Evolutionary conservation across 2,329 filamentous ascomycete genomes (phyloP).

Genomic region (Colletotrichum orbiculare): DNA sequence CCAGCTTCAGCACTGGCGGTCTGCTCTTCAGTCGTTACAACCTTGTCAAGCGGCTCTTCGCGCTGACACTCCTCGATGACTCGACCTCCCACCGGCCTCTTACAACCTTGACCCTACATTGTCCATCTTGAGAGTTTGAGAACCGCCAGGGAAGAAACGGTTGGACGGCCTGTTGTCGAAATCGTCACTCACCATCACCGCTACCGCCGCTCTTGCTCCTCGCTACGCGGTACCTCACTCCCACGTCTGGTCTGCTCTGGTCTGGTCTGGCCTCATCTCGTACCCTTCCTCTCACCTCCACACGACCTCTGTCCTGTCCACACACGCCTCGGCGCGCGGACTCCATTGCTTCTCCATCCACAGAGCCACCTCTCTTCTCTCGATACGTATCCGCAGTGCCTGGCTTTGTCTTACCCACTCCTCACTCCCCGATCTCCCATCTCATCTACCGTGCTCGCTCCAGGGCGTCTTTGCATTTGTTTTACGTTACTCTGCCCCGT

Average conservation of each 20-base stretch:
- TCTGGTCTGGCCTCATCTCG: no score
- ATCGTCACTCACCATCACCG: slow-evolving; percentile 20
- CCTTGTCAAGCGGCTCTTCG: slow-evolving; percentile 34
- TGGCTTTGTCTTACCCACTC: slow-evolving; percentile 26
- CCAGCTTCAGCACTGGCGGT: background rate
- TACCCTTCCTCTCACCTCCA: slow-evolving; percentile 6
- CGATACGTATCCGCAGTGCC: slow-evolving; percentile 19
- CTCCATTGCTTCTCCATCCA: slow-evolving; percentile 30
- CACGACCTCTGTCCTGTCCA: background rate
- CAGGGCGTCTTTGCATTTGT: slow-evolving; percentile 32
- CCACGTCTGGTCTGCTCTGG: no score
- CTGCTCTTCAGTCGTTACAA: slow-evolving; percentile 26
- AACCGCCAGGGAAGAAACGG: slow-evolving; percentile 16
- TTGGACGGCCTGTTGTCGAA: slow-evolving; percentile 22
- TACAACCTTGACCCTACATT: slow-evolving; percentile 33
- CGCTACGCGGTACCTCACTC: slow-evolving; percentile 12
- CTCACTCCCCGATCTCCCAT: slow-evolving; percentile 25
- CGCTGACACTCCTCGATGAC: slow-evolving; percentile 33
- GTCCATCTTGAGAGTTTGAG: no score
- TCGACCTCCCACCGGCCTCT: slow-evolving; percentile 23
- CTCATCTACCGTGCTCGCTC: slow-evolving; percentile 35
- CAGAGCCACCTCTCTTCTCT: background rate
- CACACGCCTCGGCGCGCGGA: slow-evolving; percentile 19
- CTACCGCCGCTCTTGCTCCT: slow-evolving; percentile 25
- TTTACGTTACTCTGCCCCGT: slow-evolving; percentile 37